Base-by-base conservation (phyloP, 257 asterid genomes). In the Plantago elongata region DNA sequence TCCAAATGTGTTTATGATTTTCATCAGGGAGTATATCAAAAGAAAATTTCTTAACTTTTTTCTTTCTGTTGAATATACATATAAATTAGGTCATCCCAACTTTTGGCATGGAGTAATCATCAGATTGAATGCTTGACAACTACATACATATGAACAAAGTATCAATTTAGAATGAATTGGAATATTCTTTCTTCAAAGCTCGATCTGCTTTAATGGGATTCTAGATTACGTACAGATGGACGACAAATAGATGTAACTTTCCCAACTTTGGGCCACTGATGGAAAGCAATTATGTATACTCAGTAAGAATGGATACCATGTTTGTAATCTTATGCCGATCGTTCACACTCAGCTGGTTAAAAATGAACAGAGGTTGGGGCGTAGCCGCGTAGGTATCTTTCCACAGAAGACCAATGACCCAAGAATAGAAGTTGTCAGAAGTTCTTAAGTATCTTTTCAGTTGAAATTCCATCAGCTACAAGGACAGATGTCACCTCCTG, bases 401-500 rank as follows among this genome's bases (percentile, higher is more conserved):
- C 59, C 29, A 29, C 43, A 37, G 40, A 34, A 22, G 27, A 18
- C 59, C 11, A 30, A 42, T 5, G 11, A 52, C 49, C 65, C 51
- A 63, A 37, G 44, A 77, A 57, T 46, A 18, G 5, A 6, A 30
- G 29, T 10, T 5, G 59, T 82, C 80, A 84, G 64, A 78, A 77
- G 71, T 88, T 88, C 87, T 81, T 90, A 76, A 90, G 79, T 60
- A 88, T 84, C 77, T 75, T 86, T 46, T 83, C 84, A 3, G 66
- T 66, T 47, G 84, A 77, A 43, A 88, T 90, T 69, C 95, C 95
- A 64, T 83, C 95, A 11, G 86, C 80, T 51, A 84, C 81, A 64
- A 92, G 97, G 72, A 88, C 72, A 44, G 95, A 83, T 50, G 86
- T 86, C 45, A 92, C 86, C 71, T 92, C 97, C 97, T 92, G 93